Evolutionary conservation across 495 filamentous ascomycete genomes (phyloP), one percentile per base, ranked within the genome.

Genomic region (Peziza echinospora): DNA sequence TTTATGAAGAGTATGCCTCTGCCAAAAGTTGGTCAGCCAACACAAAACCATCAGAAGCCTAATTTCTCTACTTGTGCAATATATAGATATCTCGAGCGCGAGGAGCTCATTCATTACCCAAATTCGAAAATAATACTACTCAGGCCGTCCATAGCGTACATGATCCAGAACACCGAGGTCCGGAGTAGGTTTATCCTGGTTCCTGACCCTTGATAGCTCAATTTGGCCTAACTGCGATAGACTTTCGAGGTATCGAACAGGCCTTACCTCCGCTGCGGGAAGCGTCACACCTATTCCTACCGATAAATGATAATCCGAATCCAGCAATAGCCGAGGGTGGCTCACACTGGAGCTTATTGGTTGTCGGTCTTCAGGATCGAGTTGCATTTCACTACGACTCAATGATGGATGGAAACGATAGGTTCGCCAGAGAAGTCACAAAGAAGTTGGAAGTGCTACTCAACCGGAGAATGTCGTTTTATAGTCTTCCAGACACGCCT

Each of bases 371-470:
- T 28, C 73, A 91, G 26, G 91, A 99, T 59, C 73, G 84, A 16
- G 74, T 93, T 22, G 81, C 87, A 3, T 96, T 99, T 60, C 89
- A 96, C 66, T 96, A 99, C 63, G 91, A 99, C 64, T 84, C 78
- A 1, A 65, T 96, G n/a, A 68, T 70, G 7, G 80, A 78, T 3
- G 70, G 75, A 9, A 96, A 96, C 59, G 69, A 71, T 49, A 65
- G 62, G 49, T 81, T 87, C 49, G 91, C 85, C 0, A 64, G 67
- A 37, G 63, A 68, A 4, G 80, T 78, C 3, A 69, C 74, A 0
- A 49, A 64, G 10, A 77, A 82, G 55, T 62, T 93, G 10, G 63
- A 67, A 2, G 53, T 58, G 8, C 62, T 96, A 13, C 67, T 99
- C 0, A 72, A 74, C 26, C 64, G 69, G 34, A 61, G 61, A 1